Percentiles rank a stretch among this genome's conserved stretches.
Conservation (phyloP, 2,329 filamentous ascomycete species). For the Aspergillus phoenicis region DNA sequence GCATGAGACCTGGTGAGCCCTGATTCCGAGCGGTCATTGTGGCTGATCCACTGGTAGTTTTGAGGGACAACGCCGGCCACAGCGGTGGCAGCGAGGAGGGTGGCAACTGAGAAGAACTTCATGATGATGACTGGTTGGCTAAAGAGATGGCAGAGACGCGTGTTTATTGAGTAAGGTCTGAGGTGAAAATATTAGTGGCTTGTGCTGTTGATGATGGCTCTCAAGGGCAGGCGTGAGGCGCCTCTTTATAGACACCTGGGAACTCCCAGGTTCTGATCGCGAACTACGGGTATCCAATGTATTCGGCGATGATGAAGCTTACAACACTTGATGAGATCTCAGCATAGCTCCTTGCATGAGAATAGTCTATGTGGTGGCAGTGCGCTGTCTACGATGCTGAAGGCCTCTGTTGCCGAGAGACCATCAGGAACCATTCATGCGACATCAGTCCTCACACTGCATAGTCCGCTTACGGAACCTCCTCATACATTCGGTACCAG, state of each 20-base stretch:
- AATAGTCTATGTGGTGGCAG: neutral
- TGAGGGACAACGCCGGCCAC: slow-evolving; percentile 10
- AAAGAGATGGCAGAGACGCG: neutral
- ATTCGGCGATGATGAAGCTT: neutral
- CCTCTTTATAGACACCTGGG: neutral
- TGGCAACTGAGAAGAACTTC: slow-evolving; percentile 30
- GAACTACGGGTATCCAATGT: neutral
- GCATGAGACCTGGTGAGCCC: slow-evolving; percentile 11
- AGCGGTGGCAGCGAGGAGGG: slow-evolving; percentile 25
- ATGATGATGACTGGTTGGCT: slow-evolving; percentile 23
- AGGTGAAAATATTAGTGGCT: no score
- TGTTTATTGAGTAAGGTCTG: no score
- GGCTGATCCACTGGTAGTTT: neutral
- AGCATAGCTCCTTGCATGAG: neutral
- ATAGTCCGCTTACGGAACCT: neutral
- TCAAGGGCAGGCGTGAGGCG: no score
- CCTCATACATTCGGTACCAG: no score
- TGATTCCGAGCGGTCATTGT: neutral
- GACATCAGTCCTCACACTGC: neutral
- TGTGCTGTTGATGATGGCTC: no score
- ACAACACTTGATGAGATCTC: neutral
- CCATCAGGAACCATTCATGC: neutral
- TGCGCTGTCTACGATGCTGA: no score
- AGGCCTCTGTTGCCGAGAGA: neutral
- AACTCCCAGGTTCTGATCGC: neutral